Base-by-base conservation (phyloP, 2,329 filamentous ascomycete genomes). In the Xylariaceae sp. region DNA sequence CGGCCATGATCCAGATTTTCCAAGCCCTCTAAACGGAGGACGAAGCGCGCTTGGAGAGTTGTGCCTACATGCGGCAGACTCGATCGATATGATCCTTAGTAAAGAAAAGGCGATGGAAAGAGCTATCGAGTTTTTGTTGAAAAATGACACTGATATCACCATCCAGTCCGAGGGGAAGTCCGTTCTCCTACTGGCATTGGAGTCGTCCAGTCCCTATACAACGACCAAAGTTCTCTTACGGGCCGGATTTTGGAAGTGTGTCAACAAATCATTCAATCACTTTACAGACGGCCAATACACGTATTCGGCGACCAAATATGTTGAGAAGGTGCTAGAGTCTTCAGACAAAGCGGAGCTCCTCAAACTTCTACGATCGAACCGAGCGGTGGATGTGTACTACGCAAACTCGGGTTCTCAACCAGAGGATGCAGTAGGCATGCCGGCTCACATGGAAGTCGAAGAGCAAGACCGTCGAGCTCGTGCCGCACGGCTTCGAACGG, bases 221-320 rank as follows among this genome's bases (percentile, higher is more conserved):
- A 80, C 81, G 6, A 79, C 80, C 0, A 75, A 76, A 39, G 74
- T 78, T 0, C 73, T 87, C 1, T 70, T 87, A 7, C 82, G 83
- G 58, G 79, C 78, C 1, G 81, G 78, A 39, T 75, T 86, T 68
- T 86, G 83, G 82, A 82, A 82, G 60, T 69, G 78, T 31, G 68
- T 86, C 58, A 86, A 86, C 66, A 76, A 80, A 52, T 69, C 77
- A 0, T 80, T 75, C 58, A 82, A 83, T 56, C 68, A 75, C 52
- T 82, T 75, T 64, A 76, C 66, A 1, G 70, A 77, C 39, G 75
- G 75, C 19, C 72, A 69, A 5, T 74, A 75, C 56, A 80, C 76
- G 1, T 87, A 85, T 64, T 87, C 83, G 0, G 78, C 83, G 0
- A 81, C 83, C 3, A 83, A 82, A 69, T 87, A 86, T 61, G 72